Percentiles rank a stretch among this genome's conserved stretches.
phyloP scores from a whole-genome alignment of 768 basidiomycete genomes.

The Auricularia heimuer region DNA sequence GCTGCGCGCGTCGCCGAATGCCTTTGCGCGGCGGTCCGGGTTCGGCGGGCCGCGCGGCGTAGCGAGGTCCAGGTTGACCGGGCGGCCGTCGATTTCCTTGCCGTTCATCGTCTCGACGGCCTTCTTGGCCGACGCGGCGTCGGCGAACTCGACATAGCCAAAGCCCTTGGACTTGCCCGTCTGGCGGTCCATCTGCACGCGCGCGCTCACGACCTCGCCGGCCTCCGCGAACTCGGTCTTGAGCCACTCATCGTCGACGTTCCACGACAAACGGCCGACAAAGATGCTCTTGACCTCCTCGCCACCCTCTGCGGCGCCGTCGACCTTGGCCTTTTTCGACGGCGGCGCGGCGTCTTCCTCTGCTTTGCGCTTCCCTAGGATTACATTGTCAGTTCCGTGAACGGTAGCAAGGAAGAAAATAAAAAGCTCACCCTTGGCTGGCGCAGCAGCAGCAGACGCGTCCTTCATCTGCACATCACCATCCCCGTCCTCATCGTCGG shows the following conservation, averaged over 20 bases:
- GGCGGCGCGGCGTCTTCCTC: conserved; percentile 47
- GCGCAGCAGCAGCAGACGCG: conserved; percentile 11
- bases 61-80: conserved; percentile 78
- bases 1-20: conserved; percentile 62
- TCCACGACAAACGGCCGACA: conserved; percentile 91
- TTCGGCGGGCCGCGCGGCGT: conserved; percentile 37
- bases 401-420: neutral
- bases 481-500: conserved; percentile 18
- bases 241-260: conserved; percentile 93
- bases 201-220: conserved; percentile 83
- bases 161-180: conserved; percentile 33
- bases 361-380: conserved; percentile 72
- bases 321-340: conserved; percentile 71
- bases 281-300: conserved; percentile 64
- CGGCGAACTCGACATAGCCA: conserved; percentile 64
- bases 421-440: neutral
- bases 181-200: conserved; percentile 78
- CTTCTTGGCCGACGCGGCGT: conserved; percentile 62
- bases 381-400: neutral
- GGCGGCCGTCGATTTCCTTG: conserved; percentile 84
- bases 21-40: conserved; percentile 63
- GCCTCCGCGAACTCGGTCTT: conserved; percentile 80
- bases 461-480: conserved; percentile 21
- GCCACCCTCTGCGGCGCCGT: conserved; percentile 26
- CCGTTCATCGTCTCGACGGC: conserved; percentile 68